phyloP scores from a whole-genome alignment of 768 basidiomycete genomes.

The Rhodotorula sphaerocarpa region DNA sequence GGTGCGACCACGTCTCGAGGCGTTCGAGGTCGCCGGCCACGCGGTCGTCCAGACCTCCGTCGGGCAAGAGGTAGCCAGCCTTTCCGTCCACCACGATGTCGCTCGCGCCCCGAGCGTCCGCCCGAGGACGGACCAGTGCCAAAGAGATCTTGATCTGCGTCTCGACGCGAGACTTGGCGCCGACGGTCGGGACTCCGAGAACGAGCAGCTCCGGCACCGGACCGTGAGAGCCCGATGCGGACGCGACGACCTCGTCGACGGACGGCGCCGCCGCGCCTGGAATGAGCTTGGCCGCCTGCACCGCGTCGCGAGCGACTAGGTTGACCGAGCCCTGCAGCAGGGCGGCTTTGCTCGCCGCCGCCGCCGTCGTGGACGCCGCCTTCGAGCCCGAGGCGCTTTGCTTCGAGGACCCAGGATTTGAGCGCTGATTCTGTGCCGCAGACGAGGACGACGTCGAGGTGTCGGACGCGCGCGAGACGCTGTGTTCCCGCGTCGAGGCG shows the following conservation, averaged over 20 bases:
- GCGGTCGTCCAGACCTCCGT: conserved; percentile 22
- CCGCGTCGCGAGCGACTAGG: conserved; percentile 34
- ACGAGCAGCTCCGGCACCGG: conserved; percentile 59
- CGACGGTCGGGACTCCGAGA: conserved; percentile 69
- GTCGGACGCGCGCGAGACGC: background rate
- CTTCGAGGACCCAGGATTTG: no score
- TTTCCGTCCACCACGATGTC: background rate
- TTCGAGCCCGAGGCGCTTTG: no score
- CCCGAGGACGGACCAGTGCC: conserved; percentile 49
- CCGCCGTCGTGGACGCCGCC: background rate
- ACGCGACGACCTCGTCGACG: conserved; percentile 49
- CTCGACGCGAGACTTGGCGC: conserved; percentile 88
- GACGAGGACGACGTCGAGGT: background rate
- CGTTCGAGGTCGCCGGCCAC: conserved; percentile 23
- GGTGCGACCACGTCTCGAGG: conserved; percentile 83
- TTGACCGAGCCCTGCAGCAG: conserved; percentile 15
- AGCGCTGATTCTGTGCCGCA: background rate
- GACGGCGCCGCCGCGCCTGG: conserved; percentile 1
- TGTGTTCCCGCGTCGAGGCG: background rate
- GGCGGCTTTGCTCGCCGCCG: background rate
- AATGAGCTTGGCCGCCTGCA: conserved; percentile 23
- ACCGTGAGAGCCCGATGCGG: conserved; percentile 51
- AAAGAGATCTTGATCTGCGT: conserved; percentile 82
- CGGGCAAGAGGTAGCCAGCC: background rate
- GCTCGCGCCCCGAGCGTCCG: background rate